Percentiles rank a stretch among this genome's conserved stretches.
Conservation (phyloP, 202 grass and related monocot species). For the Setaria viridis region DNA sequence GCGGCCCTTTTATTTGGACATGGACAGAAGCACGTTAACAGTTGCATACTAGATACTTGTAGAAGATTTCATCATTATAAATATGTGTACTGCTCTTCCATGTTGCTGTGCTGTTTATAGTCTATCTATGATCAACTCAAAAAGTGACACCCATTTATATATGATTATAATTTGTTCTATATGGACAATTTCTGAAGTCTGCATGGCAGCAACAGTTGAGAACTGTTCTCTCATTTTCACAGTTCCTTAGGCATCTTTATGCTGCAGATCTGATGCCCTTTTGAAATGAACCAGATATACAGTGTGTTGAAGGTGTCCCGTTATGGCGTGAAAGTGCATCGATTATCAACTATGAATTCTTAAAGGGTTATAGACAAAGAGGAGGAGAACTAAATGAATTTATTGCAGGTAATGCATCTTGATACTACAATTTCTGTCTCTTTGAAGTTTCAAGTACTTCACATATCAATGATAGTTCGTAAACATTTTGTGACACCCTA, state of each 20-base stretch:
- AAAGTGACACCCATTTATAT: constrained; percentile 11
- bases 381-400: constrained; percentile 79
- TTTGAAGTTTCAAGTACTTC: constrained; percentile 13
- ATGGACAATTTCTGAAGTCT: not conserved
- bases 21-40: not conserved
- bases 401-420: constrained; percentile 67
- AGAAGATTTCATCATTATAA: constrained; percentile 21
- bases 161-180: constrained; percentile 8
- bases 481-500: not conserved
- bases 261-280: constrained; percentile 36
- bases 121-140: constrained; percentile 3
- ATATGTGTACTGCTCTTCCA: not conserved
- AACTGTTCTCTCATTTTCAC: constrained; percentile 13
- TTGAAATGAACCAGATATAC: constrained; percentile 71
- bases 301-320: constrained; percentile 72
- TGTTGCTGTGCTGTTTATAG: constrained; percentile 5
- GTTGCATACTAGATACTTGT: not conserved
- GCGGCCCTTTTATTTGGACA: constrained; percentile 4
- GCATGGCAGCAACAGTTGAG: not conserved
- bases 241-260: constrained; percentile 20
- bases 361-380: constrained; percentile 71
- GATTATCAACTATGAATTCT: constrained; percentile 66
- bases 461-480: not conserved
- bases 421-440: not conserved
- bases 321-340: constrained; percentile 74